Evolutionary conservation across 805 yeast genomes (phyloP).

Genomic region (Candida bentonensis): DNA sequence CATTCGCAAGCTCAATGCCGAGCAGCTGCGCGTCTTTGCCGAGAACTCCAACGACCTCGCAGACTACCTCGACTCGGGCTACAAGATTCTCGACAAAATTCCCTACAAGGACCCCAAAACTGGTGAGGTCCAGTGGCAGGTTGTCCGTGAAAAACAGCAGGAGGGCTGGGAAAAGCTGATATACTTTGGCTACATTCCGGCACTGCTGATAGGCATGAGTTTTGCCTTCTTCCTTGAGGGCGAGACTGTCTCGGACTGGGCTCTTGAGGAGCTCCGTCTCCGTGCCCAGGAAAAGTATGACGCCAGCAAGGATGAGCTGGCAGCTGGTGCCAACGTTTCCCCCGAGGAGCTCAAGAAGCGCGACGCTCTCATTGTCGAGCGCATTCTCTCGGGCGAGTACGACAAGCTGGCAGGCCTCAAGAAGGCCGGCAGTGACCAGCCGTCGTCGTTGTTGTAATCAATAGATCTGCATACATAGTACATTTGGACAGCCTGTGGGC

Average conservation of each 20-base stretch:
- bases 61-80: constrained; percentile 38
- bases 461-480: neutral
- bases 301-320: constrained; percentile 29
- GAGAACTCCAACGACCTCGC: constrained; percentile 50
- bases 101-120: constrained; percentile 70
- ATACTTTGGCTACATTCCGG: constrained; percentile 62
- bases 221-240: constrained; percentile 37
- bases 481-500: no score
- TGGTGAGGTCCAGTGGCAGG: constrained; percentile 67
- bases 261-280: constrained; percentile 63
- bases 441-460: constrained; percentile 19
- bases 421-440: constrained; percentile 22
- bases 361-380: constrained; percentile 66
- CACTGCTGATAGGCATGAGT: constrained; percentile 41
- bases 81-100: constrained; percentile 64
- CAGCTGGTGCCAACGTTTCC: constrained; percentile 25
- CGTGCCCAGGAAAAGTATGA: constrained; percentile 54
- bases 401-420: constrained; percentile 35
- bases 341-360: constrained; percentile 48
- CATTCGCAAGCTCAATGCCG: constrained; percentile 33
- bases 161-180: constrained; percentile 80
- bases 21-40: constrained; percentile 39
- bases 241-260: constrained; percentile 57
- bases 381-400: constrained; percentile 74
- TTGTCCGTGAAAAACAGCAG: constrained; percentile 57